A percentile compares a stretch with the other conserved stretches of the same genome.
Conservation (phyloP, 2,329 filamentous ascomycete species). For the Claviceps sp. region DNA sequence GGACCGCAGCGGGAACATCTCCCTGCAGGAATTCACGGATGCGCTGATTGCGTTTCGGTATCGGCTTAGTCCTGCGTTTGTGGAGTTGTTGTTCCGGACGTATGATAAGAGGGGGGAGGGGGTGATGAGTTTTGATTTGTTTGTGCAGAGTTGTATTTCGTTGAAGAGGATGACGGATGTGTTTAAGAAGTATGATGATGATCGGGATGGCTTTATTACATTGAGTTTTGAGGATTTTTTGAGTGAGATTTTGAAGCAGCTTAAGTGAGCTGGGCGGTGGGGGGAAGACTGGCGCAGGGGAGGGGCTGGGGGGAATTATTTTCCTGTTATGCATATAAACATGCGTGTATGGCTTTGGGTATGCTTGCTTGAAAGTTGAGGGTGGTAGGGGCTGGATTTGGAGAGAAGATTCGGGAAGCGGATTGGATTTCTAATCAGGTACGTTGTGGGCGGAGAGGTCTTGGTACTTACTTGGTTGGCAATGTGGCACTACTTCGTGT, state of each 20-base stretch:
- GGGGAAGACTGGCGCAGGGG: too few relatives aligned
- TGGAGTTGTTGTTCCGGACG: slow-evolving; percentile 71
- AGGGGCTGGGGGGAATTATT: too few relatives aligned
- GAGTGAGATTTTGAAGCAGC: slow-evolving; percentile 51
- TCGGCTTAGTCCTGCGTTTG: slow-evolving; percentile 70
- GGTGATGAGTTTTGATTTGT: slow-evolving; percentile 82
- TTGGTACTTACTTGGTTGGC: too few relatives aligned
- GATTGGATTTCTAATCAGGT: too few relatives aligned
- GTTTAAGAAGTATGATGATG: slow-evolving; percentile 97
- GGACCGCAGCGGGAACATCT: slow-evolving; percentile 78
- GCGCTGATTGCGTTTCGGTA: slow-evolving; percentile 91
- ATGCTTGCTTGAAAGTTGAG: too few relatives aligned
- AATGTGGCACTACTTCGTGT: too few relatives aligned
- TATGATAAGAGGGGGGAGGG: slow-evolving; percentile 68
- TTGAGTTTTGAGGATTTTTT: slow-evolving; percentile 73
- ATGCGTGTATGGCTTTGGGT: too few relatives aligned
- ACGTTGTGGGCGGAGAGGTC: too few relatives aligned
- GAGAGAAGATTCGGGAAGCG: too few relatives aligned
- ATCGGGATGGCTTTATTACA: slow-evolving; percentile 85
- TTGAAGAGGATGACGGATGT: slow-evolving; percentile 98
- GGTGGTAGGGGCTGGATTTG: too few relatives aligned
- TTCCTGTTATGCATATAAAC: too few relatives aligned
- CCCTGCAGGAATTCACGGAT: slow-evolving; percentile 73
- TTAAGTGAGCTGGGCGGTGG: slow-evolving; percentile 27
- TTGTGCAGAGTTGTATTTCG: slow-evolving; percentile 93